Conservation (phyloP, 2,329 filamentous ascomycete genomes). For the Amphichorda felina region DNA sequence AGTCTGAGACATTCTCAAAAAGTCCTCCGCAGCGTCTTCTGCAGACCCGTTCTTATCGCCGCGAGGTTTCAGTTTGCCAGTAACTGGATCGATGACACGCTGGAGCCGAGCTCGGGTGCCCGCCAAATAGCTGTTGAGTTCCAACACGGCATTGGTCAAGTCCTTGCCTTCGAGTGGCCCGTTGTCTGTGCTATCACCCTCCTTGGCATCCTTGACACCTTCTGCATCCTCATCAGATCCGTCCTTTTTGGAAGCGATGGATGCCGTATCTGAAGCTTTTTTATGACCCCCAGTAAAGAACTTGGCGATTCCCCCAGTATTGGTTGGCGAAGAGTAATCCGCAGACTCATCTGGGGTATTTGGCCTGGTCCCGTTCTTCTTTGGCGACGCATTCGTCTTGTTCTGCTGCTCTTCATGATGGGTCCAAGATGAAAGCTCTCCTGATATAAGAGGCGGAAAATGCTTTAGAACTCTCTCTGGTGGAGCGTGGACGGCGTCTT, state of each 20-base stretch:
- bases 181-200: conserved; percentile 1
- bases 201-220: conserved; percentile 30
- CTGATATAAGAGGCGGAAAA: conserved; percentile 76
- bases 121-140: conserved; percentile 78
- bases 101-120: conserved; percentile 63
- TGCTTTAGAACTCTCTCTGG: conserved; percentile 78
- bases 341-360: conserved; percentile 12
- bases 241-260: conserved; percentile 43
- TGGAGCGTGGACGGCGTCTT: conserved; percentile 75
- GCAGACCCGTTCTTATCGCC: conserved; percentile 28
- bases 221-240: conserved; percentile 42
- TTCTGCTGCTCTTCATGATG: conserved; percentile 15
- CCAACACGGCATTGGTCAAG: conserved; percentile 67
- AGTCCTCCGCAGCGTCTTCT: conserved; percentile 41
- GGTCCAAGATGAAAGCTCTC: conserved; percentile 55
- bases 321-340: conserved; percentile 22
- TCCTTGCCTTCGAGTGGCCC: conserved; percentile 61
- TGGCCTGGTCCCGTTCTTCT: conserved; percentile 15
- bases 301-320: conserved; percentile 37
- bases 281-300: conserved; percentile 36
- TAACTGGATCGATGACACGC: conserved; percentile 48
- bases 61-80: conserved; percentile 46
- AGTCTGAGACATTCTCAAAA: conserved; percentile 33
- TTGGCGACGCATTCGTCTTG: neutral
- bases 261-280: conserved; percentile 42